Evolutionary conservation across 345 rosid genomes (phyloP).

Genomic region (Eutrema yunnanense): DNA sequence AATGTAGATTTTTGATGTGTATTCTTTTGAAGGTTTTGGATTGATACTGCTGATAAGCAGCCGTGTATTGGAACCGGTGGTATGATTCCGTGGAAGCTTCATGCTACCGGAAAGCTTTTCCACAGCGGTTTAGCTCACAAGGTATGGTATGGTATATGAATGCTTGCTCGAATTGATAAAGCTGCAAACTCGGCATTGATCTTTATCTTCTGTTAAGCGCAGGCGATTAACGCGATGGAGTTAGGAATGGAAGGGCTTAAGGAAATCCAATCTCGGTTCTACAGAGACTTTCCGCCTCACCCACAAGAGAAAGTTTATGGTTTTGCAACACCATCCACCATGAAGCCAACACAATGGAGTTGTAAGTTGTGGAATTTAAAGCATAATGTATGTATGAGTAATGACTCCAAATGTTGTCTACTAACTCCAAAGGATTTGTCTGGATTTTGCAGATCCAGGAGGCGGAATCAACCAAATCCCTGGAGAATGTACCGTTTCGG

Average conservation of each 20-base stretch:
- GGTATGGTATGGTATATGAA: slow-evolving; percentile 35
- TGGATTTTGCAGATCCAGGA: slow-evolving; percentile 63
- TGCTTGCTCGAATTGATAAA: background rate
- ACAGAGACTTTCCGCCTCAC: slow-evolving; percentile 86
- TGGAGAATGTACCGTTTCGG: slow-evolving; percentile 70
- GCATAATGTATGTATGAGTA: background rate
- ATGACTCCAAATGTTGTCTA: slow-evolving; percentile 11
- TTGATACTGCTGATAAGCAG: slow-evolving; percentile 97
- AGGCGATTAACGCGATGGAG: slow-evolving; percentile 95
- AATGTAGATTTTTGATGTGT: background rate
- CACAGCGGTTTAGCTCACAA: slow-evolving; percentile 95
- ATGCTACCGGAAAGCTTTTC: slow-evolving; percentile 84
- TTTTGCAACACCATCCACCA: slow-evolving; percentile 95
- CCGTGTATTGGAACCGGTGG: slow-evolving; percentile 99
- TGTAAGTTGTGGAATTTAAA: slow-evolving; percentile 44
- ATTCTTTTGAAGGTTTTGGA: slow-evolving; percentile 65
- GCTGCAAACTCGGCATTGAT: background rate
- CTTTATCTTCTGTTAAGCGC: background rate
- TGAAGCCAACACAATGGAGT: slow-evolving; percentile 98
- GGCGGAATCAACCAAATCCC: slow-evolving; percentile 99
- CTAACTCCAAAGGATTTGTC: slow-evolving; percentile 7
- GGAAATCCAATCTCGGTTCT: slow-evolving; percentile 74
- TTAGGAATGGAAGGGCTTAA: slow-evolving; percentile 85
- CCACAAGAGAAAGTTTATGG: slow-evolving; percentile 70
- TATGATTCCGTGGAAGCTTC: slow-evolving; percentile 95